A percentile compares a stretch with the other conserved stretches of the same genome.
These are phyloP conservation scores for Urostyla sp. DNA, from an alignment of 73 alveolate genomes.

Conservation along the genomic window DNA sequence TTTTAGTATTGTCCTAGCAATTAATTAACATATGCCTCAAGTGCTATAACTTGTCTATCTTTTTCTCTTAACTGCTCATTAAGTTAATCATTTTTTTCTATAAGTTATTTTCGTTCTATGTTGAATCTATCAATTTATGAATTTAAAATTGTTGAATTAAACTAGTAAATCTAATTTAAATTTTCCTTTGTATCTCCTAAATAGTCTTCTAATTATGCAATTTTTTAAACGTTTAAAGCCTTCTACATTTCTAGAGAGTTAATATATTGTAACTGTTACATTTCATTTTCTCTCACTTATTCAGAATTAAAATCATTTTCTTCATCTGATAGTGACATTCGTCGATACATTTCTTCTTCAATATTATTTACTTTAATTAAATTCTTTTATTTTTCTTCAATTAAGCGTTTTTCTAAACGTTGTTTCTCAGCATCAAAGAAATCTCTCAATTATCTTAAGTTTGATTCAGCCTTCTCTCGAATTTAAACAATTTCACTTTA, in stretches of 20 bases:
- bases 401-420: constrained; percentile 2
- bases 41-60: constrained; percentile 1
- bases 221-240: constrained; percentile 2
- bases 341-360: constrained; percentile 7
- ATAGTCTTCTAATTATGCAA: neutral
- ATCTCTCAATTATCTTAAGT: neutral
- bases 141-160: constrained; percentile 1
- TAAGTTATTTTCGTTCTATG: constrained; percentile 2
- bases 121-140: constrained; percentile 40
- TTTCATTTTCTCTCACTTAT: constrained; percentile 28
- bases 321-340: neutral
- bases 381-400: constrained; percentile 18
- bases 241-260: constrained; percentile 7
- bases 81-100: constrained; percentile 5
- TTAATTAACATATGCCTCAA: constrained; percentile 14
- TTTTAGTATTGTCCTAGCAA: neutral
- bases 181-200: constrained; percentile 29
- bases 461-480: constrained; percentile 33
- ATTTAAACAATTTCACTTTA: constrained; percentile 30
- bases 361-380: neutral
- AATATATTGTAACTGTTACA: neutral
- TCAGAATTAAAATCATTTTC: constrained; percentile 17
- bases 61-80: neutral
- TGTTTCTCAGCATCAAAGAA: constrained; percentile 21
- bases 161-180: constrained; percentile 20